Conservation (phyloP, 2,329 filamentous ascomycete species). For the Hymenoscyphus fraxineus region DNA sequence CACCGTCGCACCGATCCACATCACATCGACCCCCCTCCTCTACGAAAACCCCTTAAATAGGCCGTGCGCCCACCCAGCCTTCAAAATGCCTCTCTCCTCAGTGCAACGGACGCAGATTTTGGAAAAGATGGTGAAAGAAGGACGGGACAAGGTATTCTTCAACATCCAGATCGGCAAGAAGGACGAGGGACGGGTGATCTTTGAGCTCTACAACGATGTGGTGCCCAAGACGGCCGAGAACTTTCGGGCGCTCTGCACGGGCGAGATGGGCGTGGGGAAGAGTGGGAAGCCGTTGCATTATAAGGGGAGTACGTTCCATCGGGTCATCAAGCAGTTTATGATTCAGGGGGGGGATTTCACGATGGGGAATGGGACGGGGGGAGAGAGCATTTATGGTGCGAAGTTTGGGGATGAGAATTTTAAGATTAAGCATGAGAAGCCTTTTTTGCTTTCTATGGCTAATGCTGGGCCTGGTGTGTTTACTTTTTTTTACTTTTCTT, state of each 20-base stretch:
- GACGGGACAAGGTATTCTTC: slow-evolving; percentile 76
- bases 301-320: slow-evolving; percentile 91
- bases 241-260: slow-evolving; percentile 90
- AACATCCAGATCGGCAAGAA: slow-evolving; percentile 79
- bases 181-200: slow-evolving; percentile 71
- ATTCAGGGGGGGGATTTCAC: slow-evolving; percentile 98
- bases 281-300: slow-evolving; percentile 83
- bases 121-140: slow-evolving; percentile 34
- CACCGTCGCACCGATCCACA: background rate
- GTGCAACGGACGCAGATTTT: slow-evolving; percentile 34
- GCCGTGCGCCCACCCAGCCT: background rate
- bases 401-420: slow-evolving; percentile 99
- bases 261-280: slow-evolving; percentile 84
- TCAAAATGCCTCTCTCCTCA: slow-evolving; percentile 5
- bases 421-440: slow-evolving; percentile 81
- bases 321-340: slow-evolving; percentile 98
- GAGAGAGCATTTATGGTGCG: slow-evolving; percentile 94
- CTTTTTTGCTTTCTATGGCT: slow-evolving; percentile 95
- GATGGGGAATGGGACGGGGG: slow-evolving; percentile 86
- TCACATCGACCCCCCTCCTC: background rate
- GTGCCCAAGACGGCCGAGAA: slow-evolving; percentile 96
- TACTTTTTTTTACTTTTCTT: background rate
- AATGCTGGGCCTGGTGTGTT: slow-evolving; percentile 83
- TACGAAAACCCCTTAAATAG: background rate
- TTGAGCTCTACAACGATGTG: slow-evolving; percentile 74